Evolutionary conservation across 306 rosid genomes (phyloP).

Genomic region (Cucurbita maxima): DNA sequence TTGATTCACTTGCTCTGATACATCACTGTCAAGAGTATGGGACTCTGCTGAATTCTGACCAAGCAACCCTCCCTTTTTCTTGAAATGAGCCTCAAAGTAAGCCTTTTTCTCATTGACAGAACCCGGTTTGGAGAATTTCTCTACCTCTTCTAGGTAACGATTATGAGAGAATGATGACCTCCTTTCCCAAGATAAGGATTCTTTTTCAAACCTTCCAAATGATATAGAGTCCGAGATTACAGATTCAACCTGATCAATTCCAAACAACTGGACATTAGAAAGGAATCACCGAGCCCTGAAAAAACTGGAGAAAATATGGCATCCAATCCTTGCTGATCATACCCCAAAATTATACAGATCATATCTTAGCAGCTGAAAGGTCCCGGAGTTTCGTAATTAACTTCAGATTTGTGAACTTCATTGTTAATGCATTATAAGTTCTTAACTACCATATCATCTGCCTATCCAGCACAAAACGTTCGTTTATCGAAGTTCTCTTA

Average conservation of each 20-base stretch:
- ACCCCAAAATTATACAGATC: background rate
- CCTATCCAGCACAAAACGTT: background rate
- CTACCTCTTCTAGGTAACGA: constrained; percentile 69
- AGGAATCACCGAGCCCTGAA: background rate
- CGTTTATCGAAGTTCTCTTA: background rate
- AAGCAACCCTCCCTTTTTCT: constrained; percentile 41
- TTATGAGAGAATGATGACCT: constrained; percentile 67
- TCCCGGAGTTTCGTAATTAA: no score
- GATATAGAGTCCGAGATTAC: constrained; percentile 70
- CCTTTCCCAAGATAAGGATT: constrained; percentile 62
- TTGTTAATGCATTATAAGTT: background rate
- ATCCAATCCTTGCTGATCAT: background rate
- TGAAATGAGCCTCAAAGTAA: constrained; percentile 67
- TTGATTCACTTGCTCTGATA: constrained; percentile 16
- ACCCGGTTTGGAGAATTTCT: constrained; percentile 61
- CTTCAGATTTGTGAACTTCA: background rate
- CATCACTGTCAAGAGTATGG: constrained; percentile 21
- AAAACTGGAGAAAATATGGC: background rate
- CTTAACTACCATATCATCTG: background rate
- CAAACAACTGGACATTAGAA: constrained; percentile 16
- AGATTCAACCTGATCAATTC: constrained; percentile 43
- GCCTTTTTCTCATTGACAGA: constrained; percentile 57
- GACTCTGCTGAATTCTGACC: constrained; percentile 18
- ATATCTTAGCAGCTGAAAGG: background rate
- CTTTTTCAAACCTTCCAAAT: constrained; percentile 67